Base-by-base conservation (phyloP, 108 stramenopile genomes). In the Craspedostauros australis region DNA sequence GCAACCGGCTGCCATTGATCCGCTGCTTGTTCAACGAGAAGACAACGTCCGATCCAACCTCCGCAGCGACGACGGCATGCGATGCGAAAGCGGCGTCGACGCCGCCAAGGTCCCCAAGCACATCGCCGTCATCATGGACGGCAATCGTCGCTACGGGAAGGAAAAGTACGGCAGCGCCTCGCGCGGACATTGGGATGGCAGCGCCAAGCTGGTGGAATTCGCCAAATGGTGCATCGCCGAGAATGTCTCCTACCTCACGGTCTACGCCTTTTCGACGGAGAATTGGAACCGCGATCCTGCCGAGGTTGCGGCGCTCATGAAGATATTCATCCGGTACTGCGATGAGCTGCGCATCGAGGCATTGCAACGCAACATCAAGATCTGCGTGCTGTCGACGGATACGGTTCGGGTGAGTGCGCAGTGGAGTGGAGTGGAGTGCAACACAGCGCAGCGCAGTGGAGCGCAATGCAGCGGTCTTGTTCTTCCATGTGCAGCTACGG, bases 241-340 rank as follows among this genome's bases (percentile, higher is more conserved):
- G 42, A 75, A 78, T 6, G 60, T 99, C 4, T 31, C 70, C 20
- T 64, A 80, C 16, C 53, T 96, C 12, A 98, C 98, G 2, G 94
- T 93, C 6, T 99, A 89, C 64, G 98, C 98, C 29, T 99, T 99
- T 76, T 92, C 89, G 15, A 98, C 96, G 4, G 98, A 99, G 67
- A 99, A 99, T 68, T 98, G 96, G 94, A 70, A 88, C 30, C 78
- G 98, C 16, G 72, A 83, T 48, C 73, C 76, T 3, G 33, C 40
- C 3, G 98, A 99, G 72, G 78, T 99, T 9, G 73, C 61, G 0
- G 54, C 76, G 5, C 23, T 79, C 24, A 64, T 75, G 62, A 40
- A 68, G 19, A 75, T 95, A 27, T 88, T 97, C 69, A 52, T 67
- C 22, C 74, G 75, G 53, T 88, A 96, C 45, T 93, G 88, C 47